Evolutionary conservation across 257 asterid genomes (phyloP), one percentile per base, ranked within the genome.

Genomic region (Petunia secreta): DNA sequence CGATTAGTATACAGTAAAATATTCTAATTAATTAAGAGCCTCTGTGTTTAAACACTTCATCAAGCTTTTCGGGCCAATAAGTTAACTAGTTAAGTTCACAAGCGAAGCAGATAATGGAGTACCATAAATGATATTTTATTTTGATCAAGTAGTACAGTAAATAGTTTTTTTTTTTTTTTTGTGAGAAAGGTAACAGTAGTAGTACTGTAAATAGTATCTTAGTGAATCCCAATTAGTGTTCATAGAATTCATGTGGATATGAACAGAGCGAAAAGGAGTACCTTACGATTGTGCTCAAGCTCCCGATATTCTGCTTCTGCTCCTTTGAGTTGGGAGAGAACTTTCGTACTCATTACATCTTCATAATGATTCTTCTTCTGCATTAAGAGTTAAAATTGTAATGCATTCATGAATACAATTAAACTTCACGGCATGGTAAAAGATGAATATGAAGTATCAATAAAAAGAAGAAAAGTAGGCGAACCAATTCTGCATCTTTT

Each of bases 281-380:
- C 99, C 99, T 91, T 85, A 68, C 91, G 86, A 81, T 79, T 79
- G 48, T 82, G 81, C 83, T 96, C 96, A 85, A 93, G 92, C 83
- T 90, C 91, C 85, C 3, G 82, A 84, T 74, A 89, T 73, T 86
- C 82, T 8, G 79, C 85, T 87, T 91, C 93, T 9, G 91, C 93
- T 57, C 77, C 86, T 75, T 87, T 82, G 80, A 94, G 66, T 50
- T 74, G 88, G 74, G 88, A n/a, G 81, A 91, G 92, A 81, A 91
- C 90, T 84, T 81, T 89, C 14, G 50, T 80, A 1, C 67, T 79
- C 98, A 93, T 91, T 55, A 83, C 8, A 65, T 50, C 79, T 84
- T 96, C 97, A 84, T 82, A 90, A 82, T 90, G 89, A 80, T 79
- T 85, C 87, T 90, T 92, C 53, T 69, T 83, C 99, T 95, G 95